phyloP scores from a whole-genome alignment of 139 green algal species.

The Micromonas commoda region DNA sequence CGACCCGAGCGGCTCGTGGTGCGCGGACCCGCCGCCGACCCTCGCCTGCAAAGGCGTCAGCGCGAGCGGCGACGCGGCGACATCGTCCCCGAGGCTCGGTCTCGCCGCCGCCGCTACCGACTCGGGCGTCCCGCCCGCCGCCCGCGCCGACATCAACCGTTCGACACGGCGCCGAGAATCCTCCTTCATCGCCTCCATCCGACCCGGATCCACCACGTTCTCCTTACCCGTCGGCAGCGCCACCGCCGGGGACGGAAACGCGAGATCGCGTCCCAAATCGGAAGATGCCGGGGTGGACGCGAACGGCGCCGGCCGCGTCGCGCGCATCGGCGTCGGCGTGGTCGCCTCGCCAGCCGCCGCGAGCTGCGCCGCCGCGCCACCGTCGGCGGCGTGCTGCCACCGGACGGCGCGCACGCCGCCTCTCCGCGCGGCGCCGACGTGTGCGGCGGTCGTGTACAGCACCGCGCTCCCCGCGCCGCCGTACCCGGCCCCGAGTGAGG shows the following conservation, averaged over 20 bases:
- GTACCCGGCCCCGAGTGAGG: background rate
- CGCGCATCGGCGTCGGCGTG: background rate
- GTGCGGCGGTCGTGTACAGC: background rate
- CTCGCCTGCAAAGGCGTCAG: background rate
- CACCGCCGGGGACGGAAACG: too few species aligned
- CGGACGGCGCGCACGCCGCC: background rate
- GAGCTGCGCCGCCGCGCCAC: too few species aligned
- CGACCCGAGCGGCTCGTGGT: too few species aligned
- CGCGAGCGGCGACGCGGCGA: background rate
- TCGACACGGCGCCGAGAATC: background rate
- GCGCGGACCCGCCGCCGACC: too few species aligned
- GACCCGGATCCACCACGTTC: too few species aligned
- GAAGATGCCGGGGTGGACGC: too few species aligned
- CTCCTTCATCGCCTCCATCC: background rate
- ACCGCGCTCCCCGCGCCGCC: background rate
- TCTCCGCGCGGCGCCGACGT: background rate
- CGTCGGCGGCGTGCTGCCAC: background rate
- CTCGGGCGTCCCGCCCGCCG: background rate
- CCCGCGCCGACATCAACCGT: background rate
- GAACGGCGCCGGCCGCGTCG: too few species aligned
- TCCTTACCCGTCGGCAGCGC: too few species aligned
- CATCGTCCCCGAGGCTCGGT: background rate
- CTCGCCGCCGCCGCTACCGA: background rate
- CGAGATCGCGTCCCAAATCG: too few species aligned
- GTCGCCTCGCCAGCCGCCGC: background rate